Evolutionary conservation across 129 eudicot species (phyloP).

Genomic region (Pulicaria dysenterica): DNA sequence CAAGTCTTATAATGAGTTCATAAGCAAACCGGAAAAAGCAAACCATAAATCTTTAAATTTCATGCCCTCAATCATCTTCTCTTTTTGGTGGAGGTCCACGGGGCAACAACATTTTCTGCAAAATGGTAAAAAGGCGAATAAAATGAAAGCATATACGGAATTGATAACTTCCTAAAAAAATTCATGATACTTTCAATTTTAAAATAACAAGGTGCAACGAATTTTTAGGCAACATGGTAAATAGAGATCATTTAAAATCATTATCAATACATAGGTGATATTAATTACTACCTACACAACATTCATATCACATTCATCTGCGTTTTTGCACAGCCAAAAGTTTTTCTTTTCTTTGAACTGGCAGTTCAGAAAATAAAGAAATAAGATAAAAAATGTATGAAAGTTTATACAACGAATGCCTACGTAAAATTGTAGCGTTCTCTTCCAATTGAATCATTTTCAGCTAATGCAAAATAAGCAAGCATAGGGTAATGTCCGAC

Average conservation of each 20-base stretch:
- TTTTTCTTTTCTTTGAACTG: too few species aligned
- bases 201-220: too few species aligned
- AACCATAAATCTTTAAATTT: background rate
- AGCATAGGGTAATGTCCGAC: conserved; percentile 92
- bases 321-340: background rate
- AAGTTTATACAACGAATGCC: conserved; percentile 41
- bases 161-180: too few species aligned
- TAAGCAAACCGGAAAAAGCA: background rate
- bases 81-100: conserved; percentile 97
- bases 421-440: conserved; percentile 98
- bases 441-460: conserved; percentile 95
- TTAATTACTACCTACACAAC: too few species aligned
- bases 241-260: too few species aligned
- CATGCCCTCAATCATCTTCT: conserved; percentile 64
- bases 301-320: too few species aligned
- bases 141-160: background rate
- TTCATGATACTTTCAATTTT: too few species aligned
- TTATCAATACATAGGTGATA: too few species aligned
- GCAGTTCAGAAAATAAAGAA: too few species aligned
- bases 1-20: background rate
- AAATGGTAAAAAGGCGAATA: background rate
- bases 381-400: too few species aligned
- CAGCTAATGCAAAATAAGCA: conserved; percentile 88
- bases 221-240: too few species aligned
- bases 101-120: conserved; percentile 92